Base-by-base conservation (phyloP, 768 basidiomycete genomes). In the Coprinopsis sp. region DNA sequence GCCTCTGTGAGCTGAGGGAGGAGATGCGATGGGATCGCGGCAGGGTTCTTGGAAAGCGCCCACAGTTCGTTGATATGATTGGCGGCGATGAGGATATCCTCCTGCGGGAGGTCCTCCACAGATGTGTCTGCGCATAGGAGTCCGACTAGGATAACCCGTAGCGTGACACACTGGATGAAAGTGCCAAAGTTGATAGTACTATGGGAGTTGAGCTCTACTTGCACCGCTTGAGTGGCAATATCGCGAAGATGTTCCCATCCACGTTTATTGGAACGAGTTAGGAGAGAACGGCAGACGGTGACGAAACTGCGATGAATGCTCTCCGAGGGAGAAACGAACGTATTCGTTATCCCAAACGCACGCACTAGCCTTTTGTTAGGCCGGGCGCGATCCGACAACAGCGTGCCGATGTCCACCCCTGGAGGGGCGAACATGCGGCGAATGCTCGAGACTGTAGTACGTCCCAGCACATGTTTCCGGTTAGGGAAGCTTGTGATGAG, bases 311-410 rank as follows among this genome's bases (percentile, higher is more conserved):
- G 54, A 47, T 80, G 74, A 3, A 71, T 49, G 4, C 19, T 46
- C 0, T 47, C 11, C 3, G 74, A 64, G 0, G 41, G 27, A 33
- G 68, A 73, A 22, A 81, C 79, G 30, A 82, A 82, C 0, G 81
- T 77, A 37, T 73, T 82, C 0, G 73, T 67, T 3, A 73, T 46
- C 4, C 50, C 42, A n/a, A 74, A 64, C 0, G 68, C 66, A 3
- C 50, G 55, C 18, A 62, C 46, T 0, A 74, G 58, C 3, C 68
- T 60, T 29, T 51, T 37, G 36, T 74, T 74, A 2, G 72, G 56
- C 2, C 51, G 19, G 0, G 71, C 65, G 2, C 72, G 63, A 11
- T 64, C 59, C 3, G 18, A 21, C 1, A 72, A 56, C 14, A 64
- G 55, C 2, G 56, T 50, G 10, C 40, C 21, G 14, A 54, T 39